These are phyloP conservation scores for Raphanus raphanistrum DNA, from an alignment of 345 rosid species.

Conservation along the genomic window DNA sequence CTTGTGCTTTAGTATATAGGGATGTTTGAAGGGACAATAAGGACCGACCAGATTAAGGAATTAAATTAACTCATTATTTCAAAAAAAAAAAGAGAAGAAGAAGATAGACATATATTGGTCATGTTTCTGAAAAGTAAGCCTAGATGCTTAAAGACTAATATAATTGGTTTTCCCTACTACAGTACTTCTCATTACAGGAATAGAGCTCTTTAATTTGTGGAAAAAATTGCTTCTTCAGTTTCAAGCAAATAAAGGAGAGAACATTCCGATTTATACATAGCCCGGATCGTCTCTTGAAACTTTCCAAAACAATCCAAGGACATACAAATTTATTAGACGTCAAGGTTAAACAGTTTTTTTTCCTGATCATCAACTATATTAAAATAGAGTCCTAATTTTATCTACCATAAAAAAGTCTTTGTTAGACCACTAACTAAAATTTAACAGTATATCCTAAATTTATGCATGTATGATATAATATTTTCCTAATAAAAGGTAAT, in stretches of 20 bases:
- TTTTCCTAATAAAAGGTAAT: no score
- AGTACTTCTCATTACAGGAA: background rate
- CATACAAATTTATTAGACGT: no score
- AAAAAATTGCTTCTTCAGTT: background rate
- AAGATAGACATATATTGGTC: background rate
- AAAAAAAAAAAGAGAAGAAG: background rate
- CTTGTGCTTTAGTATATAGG: no score
- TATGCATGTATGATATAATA: no score
- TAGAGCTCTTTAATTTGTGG: background rate
- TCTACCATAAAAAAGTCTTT: no score
- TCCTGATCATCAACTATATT: no score
- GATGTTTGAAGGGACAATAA: slow-evolving; percentile 9
- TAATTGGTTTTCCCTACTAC: background rate
- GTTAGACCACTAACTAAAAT: no score
- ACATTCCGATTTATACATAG: background rate
- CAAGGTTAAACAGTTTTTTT: no score
- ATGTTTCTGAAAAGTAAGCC: background rate
- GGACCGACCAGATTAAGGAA: background rate
- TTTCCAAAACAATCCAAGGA: background rate
- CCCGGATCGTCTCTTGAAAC: background rate
- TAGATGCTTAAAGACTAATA: background rate
- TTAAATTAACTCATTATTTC: background rate
- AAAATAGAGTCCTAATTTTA: no score
- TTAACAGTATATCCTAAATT: no score
- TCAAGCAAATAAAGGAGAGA: background rate